Evolutionary conservation across 1,284 basidiomycete genomes (phyloP).

Genomic region (Pseudozyma tsukubaensis): DNA sequence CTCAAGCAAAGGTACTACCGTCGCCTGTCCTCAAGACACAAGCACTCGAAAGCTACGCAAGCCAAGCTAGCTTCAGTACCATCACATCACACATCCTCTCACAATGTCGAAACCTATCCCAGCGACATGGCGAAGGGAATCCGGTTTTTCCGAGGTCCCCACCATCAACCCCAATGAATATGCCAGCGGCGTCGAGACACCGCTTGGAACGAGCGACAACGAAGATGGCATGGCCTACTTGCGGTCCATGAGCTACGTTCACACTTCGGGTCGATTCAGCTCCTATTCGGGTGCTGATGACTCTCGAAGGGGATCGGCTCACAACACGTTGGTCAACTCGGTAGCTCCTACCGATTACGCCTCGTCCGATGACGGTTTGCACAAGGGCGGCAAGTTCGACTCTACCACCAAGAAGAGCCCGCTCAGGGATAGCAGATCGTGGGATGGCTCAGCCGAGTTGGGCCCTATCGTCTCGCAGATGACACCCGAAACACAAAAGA

Average conservation of each 20-base stretch:
- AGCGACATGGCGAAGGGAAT: conserved; percentile 25
- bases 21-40: too few species aligned
- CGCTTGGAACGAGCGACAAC: conserved; percentile 19
- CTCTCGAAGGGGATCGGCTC: conserved; percentile 21
- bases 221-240: conserved; percentile 48
- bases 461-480: conserved; percentile 4
- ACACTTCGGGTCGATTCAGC: conserved; percentile 36
- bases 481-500: conserved; percentile 13
- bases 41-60: neutral
- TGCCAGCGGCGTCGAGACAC: conserved; percentile 31
- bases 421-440: conserved; percentile 32
- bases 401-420: conserved; percentile 24
- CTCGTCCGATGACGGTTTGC: conserved; percentile 21
- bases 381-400: conserved; percentile 23
- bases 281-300: conserved; percentile 25
- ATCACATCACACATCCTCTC: neutral
- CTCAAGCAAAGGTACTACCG: too few species aligned
- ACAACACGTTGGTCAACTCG: conserved; percentile 36
- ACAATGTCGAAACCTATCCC: conserved; percentile 41
- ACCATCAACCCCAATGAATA: conserved; percentile 20
- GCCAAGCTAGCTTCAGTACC: neutral
- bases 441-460: conserved; percentile 26
- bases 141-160: conserved; percentile 16
- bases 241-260: conserved; percentile 47
- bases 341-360: conserved; percentile 36